Base-by-base conservation (phyloP, 2,329 filamentous ascomycete genomes). In the Apiospora kogelbergensis region DNA sequence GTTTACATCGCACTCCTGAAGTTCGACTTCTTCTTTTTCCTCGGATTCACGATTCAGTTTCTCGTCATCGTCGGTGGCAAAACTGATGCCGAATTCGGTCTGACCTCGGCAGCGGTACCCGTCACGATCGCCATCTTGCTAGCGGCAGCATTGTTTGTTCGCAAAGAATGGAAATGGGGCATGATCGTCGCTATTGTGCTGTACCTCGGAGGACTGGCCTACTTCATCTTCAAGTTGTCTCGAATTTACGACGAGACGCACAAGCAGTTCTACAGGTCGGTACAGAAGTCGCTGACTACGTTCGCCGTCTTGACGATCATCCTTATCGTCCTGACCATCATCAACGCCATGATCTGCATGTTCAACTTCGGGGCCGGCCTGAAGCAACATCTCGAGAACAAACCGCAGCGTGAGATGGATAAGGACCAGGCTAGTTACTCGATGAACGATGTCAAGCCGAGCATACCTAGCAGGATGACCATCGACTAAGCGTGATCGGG, bases 1-100 rank as follows among this genome's bases (percentile, higher is more conserved):
- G 95, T 99, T 80, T 99, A 98, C 81, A 98, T 99, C 77, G 94
- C 96, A 45, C 88, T 99, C 13, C 88, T 99, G 73, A 99, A 99
- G 82, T 99, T 99, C 80, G 96, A 99, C 83, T 98, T 99, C 82
- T 99, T 99, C 89, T 98, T 99, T 86, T 99, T 99, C 86, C 89
- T 99, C 66, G 96, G 95, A 68, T 99, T 99, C 81, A 98, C 96
- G 7, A 93, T 99, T 63, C 96, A 99, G 78, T 99, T 99, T 81
- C 88, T 98, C 67, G 95, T 99, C 75, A 92, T 98, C 70, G 94
- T 99, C 70, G 91, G 89, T 60, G 87, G 84, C 70, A 84, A 88
- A 72, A 86, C 87, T 64, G 88, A 91, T 71, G 84, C 89, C 75
- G 96, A 99, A 80, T 93, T 96, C 75, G 92, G 88, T 68, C 85